Base-by-base conservation (phyloP, 2,329 filamentous ascomycete species). In the Arthrobotrys iridis region DNA sequence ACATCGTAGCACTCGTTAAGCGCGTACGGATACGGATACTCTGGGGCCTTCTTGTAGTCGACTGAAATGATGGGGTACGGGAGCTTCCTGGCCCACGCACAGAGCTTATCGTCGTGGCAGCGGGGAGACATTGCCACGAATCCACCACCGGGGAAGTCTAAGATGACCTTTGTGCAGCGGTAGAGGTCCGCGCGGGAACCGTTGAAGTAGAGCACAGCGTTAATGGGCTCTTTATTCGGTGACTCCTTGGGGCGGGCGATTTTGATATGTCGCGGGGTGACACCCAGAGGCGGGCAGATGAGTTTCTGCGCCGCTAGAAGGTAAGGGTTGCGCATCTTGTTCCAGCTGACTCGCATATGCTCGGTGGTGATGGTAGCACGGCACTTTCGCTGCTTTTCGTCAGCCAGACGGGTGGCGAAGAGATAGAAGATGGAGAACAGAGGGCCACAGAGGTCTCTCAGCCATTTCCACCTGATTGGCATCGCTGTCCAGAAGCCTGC, bases 401-500 rank as follows among this genome's bases (percentile, higher is more conserved):
- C 95, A 8, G 95, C 95, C 80, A 93, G 90, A 82, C 98, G 94
- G 0, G 95, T 93, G 11, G 93, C 93, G 63, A 98, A 87, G 77
- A 99, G 85, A 81, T 99, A 99, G 83, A 97, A 99, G 8, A 91
- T 81, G 0, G 92, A 92, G 82, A 97, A 98, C 50, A 92, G 84
- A 18, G 98, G 85, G 80, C 92, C 93, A 7, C 91, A 88, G 11
- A 97, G 81, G 81, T 98, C 93, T 40, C 93, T 87, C 43, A 97
- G 79, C 88, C 91, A 93, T 79, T 91, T 93, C 52, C 85, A 85
- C 67, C 88, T 88, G 77, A 99, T 93, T 79, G 89, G 90, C 95
- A 99, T 99, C 33, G 95, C 95, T 0, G 93, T 97, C 95, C 95
- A 99, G 82, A 97, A 99, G 0, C 95, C 95, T 4, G 95, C 95